Evolutionary conservation across 2,329 filamentous ascomycete species (phyloP), one percentile per base, ranked within the genome.

Genomic region (Venturia carpophila): DNA sequence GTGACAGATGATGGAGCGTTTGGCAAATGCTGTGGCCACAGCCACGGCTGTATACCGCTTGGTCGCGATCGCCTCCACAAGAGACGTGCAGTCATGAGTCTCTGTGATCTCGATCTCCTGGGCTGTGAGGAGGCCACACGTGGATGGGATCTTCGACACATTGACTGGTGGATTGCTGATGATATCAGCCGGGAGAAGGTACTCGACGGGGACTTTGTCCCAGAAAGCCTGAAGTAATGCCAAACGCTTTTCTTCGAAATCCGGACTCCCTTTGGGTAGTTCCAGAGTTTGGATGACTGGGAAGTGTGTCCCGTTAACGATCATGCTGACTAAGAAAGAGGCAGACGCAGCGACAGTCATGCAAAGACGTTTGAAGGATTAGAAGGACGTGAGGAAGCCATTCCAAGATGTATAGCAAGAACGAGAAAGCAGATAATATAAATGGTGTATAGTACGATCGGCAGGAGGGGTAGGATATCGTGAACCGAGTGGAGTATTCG

Each of bases 101-200:
- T 71, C 73, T 5, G 82, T 82, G 49, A 84, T 83, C 30, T 80
- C 77, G 27, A 83, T 69, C 68, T 84, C 82, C 6, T 58, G 41
- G 30, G 41, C 11, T 34, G 45, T 55, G 6, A 58, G 27, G 21
- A 55, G 13, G 7, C 61, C 61, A 37, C 61, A 63, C 21, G 39
- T 49, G 19, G 45, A 21, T 30, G 61, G 69, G 21, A 62, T 72
- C 64, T 30, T 69, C 60, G 13, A 69, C 1, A 71, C 70, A 65
- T 71, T 56, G 13, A 64, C 49, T 10, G 70, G 69, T 10, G 70
- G 69, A 13, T 66, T 68, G 30, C 58, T 60, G 19, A 70, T 60
- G 43, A 56, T 56, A 9, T 27, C 39, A n/a, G 55, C 37, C 3
- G 64, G 64, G 30, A 66, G 62, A 17, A 56, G 56, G 37, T 60